These are phyloP conservation scores for Candida sp. DNA, from an alignment of 1,139 yeast species.

Conservation along the genomic window DNA sequence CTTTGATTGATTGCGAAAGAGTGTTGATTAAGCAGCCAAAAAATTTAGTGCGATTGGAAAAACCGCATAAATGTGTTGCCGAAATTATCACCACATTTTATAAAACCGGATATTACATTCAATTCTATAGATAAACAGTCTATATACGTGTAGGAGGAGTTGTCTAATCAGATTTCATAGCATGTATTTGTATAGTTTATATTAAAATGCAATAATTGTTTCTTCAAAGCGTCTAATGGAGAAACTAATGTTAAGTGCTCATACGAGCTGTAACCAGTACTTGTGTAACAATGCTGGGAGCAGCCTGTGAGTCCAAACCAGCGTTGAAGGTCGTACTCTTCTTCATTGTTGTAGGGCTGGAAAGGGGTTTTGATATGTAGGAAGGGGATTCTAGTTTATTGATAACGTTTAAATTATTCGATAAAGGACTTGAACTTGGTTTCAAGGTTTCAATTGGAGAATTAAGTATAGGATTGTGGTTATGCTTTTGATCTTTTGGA, in stretches of 20 bases:
- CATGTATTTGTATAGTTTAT: too few relatives aligned
- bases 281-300: constrained; percentile 43
- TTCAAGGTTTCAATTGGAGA: constrained; percentile 1
- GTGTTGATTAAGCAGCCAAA: background rate
- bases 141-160: too few relatives aligned
- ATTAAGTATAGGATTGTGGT: background rate
- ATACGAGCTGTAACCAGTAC: constrained; percentile 45
- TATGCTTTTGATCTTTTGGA: constrained; percentile 2
- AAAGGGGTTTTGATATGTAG: constrained; percentile 5
- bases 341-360: constrained; percentile 11
- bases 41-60: background rate
- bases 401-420: constrained; percentile 24
- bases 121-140: too few relatives aligned
- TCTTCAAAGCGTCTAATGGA: too few relatives aligned
- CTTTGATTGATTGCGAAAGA: background rate
- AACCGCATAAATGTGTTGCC: background rate
- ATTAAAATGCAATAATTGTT: too few relatives aligned
- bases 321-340: constrained; percentile 23
- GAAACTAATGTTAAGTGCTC: constrained; percentile 27
- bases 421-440: constrained; percentile 16
- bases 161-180: too few relatives aligned
- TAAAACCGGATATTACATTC: too few relatives aligned
- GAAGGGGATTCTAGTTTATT: constrained; percentile 17
- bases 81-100: too few relatives aligned
- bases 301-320: constrained; percentile 11